Conservation (phyloP, 1,284 basidiomycete genomes). For the Puccinia hordei region DNA sequence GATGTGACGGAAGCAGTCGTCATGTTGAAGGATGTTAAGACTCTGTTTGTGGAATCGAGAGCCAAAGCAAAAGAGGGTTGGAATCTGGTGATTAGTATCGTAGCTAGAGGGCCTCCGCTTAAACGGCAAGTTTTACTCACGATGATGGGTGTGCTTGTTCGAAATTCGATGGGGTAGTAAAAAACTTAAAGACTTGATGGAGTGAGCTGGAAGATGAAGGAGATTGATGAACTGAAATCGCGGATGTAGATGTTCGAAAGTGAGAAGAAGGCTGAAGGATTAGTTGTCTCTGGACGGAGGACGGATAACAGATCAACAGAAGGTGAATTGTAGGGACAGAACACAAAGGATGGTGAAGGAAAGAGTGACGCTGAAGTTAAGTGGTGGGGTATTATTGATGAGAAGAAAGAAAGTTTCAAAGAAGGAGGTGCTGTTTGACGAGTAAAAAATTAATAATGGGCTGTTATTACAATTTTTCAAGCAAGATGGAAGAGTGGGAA, state of each 20-base stretch:
- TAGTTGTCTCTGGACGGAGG: neutral
- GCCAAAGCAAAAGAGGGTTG: neutral
- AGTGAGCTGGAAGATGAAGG: neutral
- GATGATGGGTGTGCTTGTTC: too few relatives aligned
- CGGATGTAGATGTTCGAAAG: neutral
- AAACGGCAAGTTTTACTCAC: neutral
- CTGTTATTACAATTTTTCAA: neutral
- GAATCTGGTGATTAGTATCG: neutral
- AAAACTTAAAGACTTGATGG: too few relatives aligned
- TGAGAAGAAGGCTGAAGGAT: neutral
- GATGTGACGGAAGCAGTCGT: neutral
- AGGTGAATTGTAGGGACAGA: conserved; percentile 17
- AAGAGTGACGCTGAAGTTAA: conserved; percentile 1
- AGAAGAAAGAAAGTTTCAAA: neutral
- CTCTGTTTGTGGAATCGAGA: neutral
- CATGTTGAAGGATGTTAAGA: neutral
- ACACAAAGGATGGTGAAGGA: conserved; percentile 14
- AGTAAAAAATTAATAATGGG: neutral
- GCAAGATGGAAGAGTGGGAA: neutral
- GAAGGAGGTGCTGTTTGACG: neutral
- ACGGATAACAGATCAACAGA: conserved; percentile 25
- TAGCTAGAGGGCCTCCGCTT: neutral
- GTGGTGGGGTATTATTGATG: neutral
- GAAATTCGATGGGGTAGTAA: too few relatives aligned
- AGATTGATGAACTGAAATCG: neutral